These are phyloP conservation scores for Adansonia madagascariensis DNA, from an alignment of 441 rosid species.

Conservation along the genomic window DNA sequence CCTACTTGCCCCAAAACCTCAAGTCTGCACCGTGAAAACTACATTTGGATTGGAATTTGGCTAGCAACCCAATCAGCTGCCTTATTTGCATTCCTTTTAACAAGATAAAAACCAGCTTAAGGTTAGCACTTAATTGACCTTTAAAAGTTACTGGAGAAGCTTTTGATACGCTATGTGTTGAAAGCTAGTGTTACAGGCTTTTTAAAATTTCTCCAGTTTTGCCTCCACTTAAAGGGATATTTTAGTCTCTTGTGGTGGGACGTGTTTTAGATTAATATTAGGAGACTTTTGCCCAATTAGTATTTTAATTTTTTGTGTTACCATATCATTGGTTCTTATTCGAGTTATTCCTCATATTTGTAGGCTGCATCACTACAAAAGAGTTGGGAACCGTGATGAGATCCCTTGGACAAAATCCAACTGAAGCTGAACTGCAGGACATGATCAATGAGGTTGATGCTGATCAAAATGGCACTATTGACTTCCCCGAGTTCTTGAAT, in stretches of 20 bases:
- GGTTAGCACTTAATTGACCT: not conserved
- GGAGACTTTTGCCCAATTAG: not conserved
- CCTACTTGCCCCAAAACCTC: too few relatives aligned
- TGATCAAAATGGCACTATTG: conserved; percentile 20
- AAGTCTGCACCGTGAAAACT: too few relatives aligned
- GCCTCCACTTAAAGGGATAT: too few relatives aligned
- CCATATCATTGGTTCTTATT: not conserved
- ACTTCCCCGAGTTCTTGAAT: conserved; percentile 18
- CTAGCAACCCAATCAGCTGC: not conserved
- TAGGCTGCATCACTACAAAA: conserved; percentile 20
- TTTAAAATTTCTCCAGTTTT: too few relatives aligned
- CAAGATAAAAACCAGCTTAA: not conserved
- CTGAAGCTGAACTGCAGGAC: conserved; percentile 11
- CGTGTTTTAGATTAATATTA: not conserved
- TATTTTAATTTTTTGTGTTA: not conserved
- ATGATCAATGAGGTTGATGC: conserved; percentile 20
- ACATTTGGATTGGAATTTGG: too few relatives aligned
- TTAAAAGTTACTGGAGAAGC: not conserved
- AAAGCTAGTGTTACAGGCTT: not conserved
- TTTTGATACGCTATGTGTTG: not conserved
- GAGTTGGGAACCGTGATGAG: conserved; percentile 19
- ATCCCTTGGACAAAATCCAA: conserved; percentile 22
- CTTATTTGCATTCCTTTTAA: not conserved
- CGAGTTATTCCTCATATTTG: not conserved
- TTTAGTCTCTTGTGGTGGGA: not conserved